These are phyloP conservation scores for Colletotrichum higginsianum DNA, from an alignment of 2,329 filamentous ascomycete species.

Conservation along the genomic window DNA sequence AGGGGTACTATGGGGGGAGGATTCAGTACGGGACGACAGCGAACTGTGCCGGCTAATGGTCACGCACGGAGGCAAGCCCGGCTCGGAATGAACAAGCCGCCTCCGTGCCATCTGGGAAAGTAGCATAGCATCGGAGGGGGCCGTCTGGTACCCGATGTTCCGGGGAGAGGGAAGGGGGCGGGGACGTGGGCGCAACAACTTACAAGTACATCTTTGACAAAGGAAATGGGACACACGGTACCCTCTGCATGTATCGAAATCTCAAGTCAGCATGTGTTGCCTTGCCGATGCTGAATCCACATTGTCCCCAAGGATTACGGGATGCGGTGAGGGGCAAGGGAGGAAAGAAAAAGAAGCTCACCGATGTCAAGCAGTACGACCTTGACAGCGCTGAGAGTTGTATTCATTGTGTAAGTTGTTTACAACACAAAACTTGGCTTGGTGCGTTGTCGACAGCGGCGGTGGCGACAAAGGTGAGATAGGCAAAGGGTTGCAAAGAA, in stretches of 20 bases:
- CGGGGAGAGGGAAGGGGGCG: conserved; percentile 40
- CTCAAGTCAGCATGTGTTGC: conserved; percentile 29
- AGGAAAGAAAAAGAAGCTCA: conserved; percentile 53
- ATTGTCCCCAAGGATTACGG: background rate
- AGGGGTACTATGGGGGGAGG: conserved; percentile 75
- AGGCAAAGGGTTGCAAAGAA: background rate
- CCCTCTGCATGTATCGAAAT: conserved; percentile 71
- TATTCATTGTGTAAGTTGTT: conserved; percentile 49
- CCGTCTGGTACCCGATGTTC: conserved; percentile 38
- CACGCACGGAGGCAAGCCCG: conserved; percentile 16
- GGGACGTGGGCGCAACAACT: conserved; percentile 54
- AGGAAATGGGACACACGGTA: conserved; percentile 86
- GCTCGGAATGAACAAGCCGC: conserved; percentile 30
- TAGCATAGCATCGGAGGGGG: conserved; percentile 40
- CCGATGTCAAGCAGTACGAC: conserved; percentile 72
- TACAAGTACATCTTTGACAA: conserved; percentile 88
- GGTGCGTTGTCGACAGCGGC: conserved; percentile 14
- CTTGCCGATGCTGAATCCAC: conserved; percentile 17
- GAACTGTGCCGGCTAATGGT: conserved; percentile 19
- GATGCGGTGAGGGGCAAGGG: conserved; percentile 21
- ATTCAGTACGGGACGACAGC: conserved; percentile 19
- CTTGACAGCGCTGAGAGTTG: conserved; percentile 54
- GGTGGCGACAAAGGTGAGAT: conserved; percentile 2
- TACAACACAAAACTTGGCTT: background rate
- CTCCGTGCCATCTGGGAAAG: conserved; percentile 34